These are phyloP conservation scores for Nissolia schottii DNA, from an alignment of 306 rosid genomes.

Conservation along the genomic window DNA sequence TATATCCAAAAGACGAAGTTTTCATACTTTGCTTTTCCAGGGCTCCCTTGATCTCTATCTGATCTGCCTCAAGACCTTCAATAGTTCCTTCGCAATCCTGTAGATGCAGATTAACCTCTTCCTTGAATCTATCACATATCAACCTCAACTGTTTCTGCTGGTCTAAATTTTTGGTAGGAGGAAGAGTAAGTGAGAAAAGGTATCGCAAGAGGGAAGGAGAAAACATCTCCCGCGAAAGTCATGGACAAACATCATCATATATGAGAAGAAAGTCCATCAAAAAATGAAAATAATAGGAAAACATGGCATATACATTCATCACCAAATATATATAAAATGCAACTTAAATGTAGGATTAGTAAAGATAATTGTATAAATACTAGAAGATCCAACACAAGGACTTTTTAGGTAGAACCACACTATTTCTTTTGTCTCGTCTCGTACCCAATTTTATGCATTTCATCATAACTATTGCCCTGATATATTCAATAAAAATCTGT, in stretches of 20 bases:
- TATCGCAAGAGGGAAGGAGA: not conserved
- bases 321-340: not conserved
- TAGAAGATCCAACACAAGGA: not conserved
- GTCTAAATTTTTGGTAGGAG: slow-evolving; percentile 46
- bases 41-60: slow-evolving; percentile 63
- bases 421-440: not conserved
- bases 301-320: not conserved
- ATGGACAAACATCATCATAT: not conserved
- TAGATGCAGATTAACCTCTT: slow-evolving; percentile 71
- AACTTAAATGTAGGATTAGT: not conserved
- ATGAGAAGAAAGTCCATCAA: not conserved
- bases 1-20: slow-evolving; percentile 16
- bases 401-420: not conserved
- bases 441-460: not conserved
- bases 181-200: slow-evolving; percentile 10
- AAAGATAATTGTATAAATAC: not conserved
- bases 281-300: slow-evolving; percentile 14
- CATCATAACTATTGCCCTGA: not conserved
- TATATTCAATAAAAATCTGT: not conserved
- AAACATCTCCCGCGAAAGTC: not conserved
- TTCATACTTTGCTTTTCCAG: slow-evolving; percentile 76
- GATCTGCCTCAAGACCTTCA: slow-evolving; percentile 69
- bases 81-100: slow-evolving; percentile 65
- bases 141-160: slow-evolving; percentile 64
- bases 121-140: slow-evolving; percentile 73